Conservation (phyloP, 345 rosid genomes). For the Eucalyptus cladocalyx region DNA sequence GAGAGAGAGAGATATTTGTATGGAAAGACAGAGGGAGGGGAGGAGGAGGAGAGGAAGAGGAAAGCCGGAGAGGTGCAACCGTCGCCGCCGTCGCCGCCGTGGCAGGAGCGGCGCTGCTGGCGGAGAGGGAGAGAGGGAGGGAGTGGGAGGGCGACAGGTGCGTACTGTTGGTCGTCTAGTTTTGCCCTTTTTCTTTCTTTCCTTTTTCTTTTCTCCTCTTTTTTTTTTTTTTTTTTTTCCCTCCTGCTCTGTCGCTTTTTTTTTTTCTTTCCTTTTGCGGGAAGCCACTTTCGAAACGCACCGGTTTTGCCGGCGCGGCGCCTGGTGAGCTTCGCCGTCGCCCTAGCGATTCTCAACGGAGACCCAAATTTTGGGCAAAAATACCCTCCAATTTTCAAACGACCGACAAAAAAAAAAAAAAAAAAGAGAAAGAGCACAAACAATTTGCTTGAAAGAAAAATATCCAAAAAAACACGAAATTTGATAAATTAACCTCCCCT, state of each 20-base stretch:
- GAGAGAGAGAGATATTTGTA: no score
- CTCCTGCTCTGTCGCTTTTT: not conserved
- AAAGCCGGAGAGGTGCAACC: not conserved
- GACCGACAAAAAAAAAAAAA: not conserved
- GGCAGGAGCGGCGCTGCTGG: not conserved
- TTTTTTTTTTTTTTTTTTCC: not conserved
- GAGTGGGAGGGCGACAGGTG: not conserved
- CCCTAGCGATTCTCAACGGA: not conserved
- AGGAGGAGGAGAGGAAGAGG: not conserved
- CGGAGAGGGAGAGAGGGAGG: not conserved
- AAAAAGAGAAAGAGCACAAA: not conserved
- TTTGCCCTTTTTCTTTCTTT: not conserved
- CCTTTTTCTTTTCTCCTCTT: not conserved
- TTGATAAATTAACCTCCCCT: not conserved
- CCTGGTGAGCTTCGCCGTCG: not conserved
- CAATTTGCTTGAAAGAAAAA: not conserved
- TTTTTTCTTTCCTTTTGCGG: not conserved
- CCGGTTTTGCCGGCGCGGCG: not conserved
- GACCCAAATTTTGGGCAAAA: not conserved
- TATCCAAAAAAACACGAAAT: not conserved
- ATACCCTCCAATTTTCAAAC: not conserved
- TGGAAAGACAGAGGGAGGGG: not conserved
- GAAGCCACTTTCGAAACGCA: not conserved
- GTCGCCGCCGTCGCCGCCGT: not conserved
- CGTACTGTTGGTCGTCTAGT: not conserved